Base-by-base conservation (phyloP, 139 green algal genomes). In the Micractinium sp. region DNA sequence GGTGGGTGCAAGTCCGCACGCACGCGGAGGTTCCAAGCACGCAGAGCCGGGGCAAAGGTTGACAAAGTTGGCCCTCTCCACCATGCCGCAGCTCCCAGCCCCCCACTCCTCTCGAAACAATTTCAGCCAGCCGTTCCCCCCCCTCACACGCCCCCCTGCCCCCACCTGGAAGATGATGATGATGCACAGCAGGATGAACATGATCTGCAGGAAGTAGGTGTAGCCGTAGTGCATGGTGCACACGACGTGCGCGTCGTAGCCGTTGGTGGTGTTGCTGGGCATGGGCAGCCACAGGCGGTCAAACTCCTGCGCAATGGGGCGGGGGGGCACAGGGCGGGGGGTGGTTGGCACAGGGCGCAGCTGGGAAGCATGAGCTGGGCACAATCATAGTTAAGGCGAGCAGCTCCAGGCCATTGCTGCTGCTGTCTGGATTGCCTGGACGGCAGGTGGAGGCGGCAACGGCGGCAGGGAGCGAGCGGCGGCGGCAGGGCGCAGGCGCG, bases 131-230 rank as follows among this genome's bases (percentile, higher is more conserved):
- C n/a, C n/a, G n/a, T n/a, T n/a, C n/a, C n/a, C n/a, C n/a, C n/a
- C n/a, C n/a, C n/a, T n/a, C n/a, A n/a, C n/a, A n/a, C n/a, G n/a
- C n/a, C n/a, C n/a, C n/a, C n/a, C n/a, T n/a, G n/a, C n/a, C 22
- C 77, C 27, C 86, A 90, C 86, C 86, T 90, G 86, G 78, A 90
- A 90, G 25, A 87, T 15, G 12, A 90, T 82, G 63, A 90, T 84
- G 79, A 90, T 47, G 56, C 87, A 90, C 29, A 90, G 66, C 0
- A 87, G 31, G 80, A 82, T 75, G 87, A 90, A 90, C 87, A 87
- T 85, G 66, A 82, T 69, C 33, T 87, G 79, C 67, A 90, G 79
- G 80, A 87, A 90, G 87, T 90, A 90, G 41, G 87, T 90, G 87
- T 87, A 87, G 67, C 87, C 87, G 33, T 79, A 87, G 80, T 90